Conservation (phyloP, 1,284 basidiomycete species). For the Ceratobasidium sp. region DNA sequence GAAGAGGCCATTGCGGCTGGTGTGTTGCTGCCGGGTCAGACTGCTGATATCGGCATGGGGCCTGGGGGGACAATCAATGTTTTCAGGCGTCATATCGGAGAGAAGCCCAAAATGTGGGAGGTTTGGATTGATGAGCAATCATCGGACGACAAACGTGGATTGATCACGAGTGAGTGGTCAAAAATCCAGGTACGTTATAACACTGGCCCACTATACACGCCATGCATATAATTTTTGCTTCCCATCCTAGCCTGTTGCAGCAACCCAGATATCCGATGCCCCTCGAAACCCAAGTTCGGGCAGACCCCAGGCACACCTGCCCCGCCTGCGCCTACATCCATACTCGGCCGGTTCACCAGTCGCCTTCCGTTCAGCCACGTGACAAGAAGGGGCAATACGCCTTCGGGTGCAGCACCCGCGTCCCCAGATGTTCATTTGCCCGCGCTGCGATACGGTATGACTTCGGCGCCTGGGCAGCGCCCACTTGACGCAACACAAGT, state of each 20-base stretch:
- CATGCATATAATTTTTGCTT: neutral
- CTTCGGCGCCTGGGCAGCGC: constrained; percentile 3
- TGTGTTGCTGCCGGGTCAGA: constrained; percentile 44
- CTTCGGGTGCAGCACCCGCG: constrained; percentile 1
- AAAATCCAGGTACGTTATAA: constrained; percentile 13
- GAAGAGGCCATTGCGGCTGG: constrained; percentile 48
- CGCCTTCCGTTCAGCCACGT: constrained; percentile 10
- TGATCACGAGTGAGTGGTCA: constrained; percentile 1
- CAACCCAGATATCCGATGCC: neutral
- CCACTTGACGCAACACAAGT: neutral
- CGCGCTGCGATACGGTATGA: constrained; percentile 4
- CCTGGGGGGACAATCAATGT: constrained; percentile 41
- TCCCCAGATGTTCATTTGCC: constrained; percentile 27
- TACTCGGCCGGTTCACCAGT: constrained; percentile 4
- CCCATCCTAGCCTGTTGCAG: constrained; percentile 16
- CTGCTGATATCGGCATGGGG: constrained; percentile 3
- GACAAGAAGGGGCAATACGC: neutral
- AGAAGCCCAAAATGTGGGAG: constrained; percentile 49
- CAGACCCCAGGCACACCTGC: neutral
- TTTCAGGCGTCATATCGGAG: constrained; percentile 43
- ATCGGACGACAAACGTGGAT: neutral
- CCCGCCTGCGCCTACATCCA: constrained; percentile 3
- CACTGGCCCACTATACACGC: neutral
- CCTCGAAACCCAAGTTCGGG: constrained; percentile 10
- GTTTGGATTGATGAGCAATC: constrained; percentile 36